Evolutionary conservation across 306 rosid species (phyloP), one percentile per base, ranked within the genome.

Genomic region (Vigna angularis): DNA sequence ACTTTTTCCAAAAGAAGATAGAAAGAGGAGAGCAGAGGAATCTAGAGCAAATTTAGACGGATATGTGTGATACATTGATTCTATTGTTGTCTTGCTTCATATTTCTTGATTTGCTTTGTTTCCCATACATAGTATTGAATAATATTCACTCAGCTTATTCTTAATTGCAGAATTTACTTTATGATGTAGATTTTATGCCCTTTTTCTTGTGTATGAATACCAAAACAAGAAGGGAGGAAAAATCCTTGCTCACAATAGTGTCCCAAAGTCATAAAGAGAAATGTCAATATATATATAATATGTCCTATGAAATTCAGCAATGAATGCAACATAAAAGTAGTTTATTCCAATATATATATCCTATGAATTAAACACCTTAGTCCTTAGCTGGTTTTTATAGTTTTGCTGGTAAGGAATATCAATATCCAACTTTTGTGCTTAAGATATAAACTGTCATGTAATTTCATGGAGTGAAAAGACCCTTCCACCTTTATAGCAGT

Each of bases 61-160:
- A 44, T 52, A 51, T 36, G n/a, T 5, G 44, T 65, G 13, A 22
- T 20, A 15, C 53, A 18, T 28, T 24, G 32, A 42, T 64, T 17
- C 20, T 52, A 26, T 30, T 53, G 20, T 45, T 65, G 18, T 3
- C 48, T 15, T 26, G 9, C 17, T 28, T 57, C 36, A 30, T 42
- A 24, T 74, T 56, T 47, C 47, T 51, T 47, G 13, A 45, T 72
- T 74, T 56, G 56, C 49, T 74, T 81, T 15, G 58, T 36, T 67
- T 66, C 76, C 17, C 49, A 40, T 53, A 30, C 69, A 74, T 34
- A 22, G 26, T 12, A 36, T 75, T 16, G 51, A 50, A 62, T 63
- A 70, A 70, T 73, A n/a, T 36, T 44, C 45, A 5, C 38, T 30
- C 53, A 2, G 56, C 50, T 76, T 18, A 76, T 61, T 82, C 74